Evolutionary conservation across 257 asterid species (phyloP), one percentile per base, ranked within the genome.

Genomic region (Eucommia ulmoides): DNA sequence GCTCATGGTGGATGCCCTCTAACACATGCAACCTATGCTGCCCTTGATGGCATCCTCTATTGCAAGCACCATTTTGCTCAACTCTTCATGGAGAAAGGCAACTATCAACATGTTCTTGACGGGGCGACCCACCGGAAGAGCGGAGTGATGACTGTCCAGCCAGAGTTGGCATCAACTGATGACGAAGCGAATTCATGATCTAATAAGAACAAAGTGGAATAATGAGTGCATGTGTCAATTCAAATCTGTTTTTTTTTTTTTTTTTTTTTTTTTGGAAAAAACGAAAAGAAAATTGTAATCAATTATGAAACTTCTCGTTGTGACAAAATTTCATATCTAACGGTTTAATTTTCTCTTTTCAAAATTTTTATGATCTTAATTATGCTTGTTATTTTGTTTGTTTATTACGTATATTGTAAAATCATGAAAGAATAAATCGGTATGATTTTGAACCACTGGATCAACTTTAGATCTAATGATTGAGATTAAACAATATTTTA

Each of bases 1-100:
- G 88, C 81, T 16, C 81, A 72, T 50, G 81, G 83, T 14, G 88
- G 88, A 0, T 79, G 88, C 62, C 67, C 75, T 0, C 83, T 79
- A 1, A 79, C 88, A 18, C 88, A 79, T 66, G 67, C 88, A 5
- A 61, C 74, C 0, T 79, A 79, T 23, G 88, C 83, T 23, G 74
- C 88, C 24, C 68, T 79, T 10, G 74, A 72, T 45, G 88, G 81
- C 6, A 49, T 69, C 52, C 69, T 79, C 26, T 79, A 79, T 66
- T 79, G 88, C 78, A 79, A 73, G 58, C 74, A 72, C 45, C 83
- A 79, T 55, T 79, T 79, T 33, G 81, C 77, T 57, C 83, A 75
- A 48, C 78, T 79, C 3, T 79, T 79, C 70, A 59, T 75, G 83
- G 88, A 79, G 74, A 79, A 79, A 25, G 88, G 83, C 45, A 79